These are phyloP conservation scores for Rosa rugosa DNA, from an alignment of 306 rosid genomes.

Conservation along the genomic window DNA sequence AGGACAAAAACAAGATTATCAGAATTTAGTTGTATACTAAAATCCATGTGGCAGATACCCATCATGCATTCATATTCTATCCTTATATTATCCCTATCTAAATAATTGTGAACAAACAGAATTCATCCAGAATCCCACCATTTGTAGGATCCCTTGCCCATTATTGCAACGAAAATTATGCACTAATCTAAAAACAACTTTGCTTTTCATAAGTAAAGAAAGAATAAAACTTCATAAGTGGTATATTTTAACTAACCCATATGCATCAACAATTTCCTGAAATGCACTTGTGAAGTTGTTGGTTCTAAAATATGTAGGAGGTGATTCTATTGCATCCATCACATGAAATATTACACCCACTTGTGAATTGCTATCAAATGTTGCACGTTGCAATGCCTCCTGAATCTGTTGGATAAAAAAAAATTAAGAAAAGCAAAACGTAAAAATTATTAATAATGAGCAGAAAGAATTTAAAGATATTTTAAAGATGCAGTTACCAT, in stretches of 20 bases:
- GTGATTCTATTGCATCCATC: slow-evolving; percentile 90
- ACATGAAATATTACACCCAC: slow-evolving; percentile 88
- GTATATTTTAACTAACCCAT: slow-evolving; percentile 72
- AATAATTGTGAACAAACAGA: neutral
- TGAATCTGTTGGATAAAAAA: slow-evolving; percentile 64
- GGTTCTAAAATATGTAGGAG: slow-evolving; percentile 93
- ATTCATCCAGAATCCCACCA: neutral
- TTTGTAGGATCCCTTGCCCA: neutral
- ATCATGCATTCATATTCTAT: neutral
- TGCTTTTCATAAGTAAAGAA: neutral
- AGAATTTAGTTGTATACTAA: neutral
- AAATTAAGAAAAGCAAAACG: neutral
- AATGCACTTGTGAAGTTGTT: slow-evolving; percentile 86
- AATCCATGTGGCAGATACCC: neutral
- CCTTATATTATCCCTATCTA: neutral
- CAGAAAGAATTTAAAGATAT: neutral
- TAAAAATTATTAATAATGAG: neutral
- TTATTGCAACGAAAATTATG: neutral
- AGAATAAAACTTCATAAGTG: neutral
- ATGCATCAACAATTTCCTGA: slow-evolving; percentile 99
- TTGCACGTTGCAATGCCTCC: slow-evolving; percentile 93
- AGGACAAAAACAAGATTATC: neutral
- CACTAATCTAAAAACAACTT: neutral
- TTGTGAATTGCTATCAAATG: slow-evolving; percentile 97
- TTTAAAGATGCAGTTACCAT: neutral